A percentile compares a stretch with the other conserved stretches of the same genome.
These are phyloP conservation scores for Saraca asoca DNA, from an alignment of 331 rosid genomes.

Conservation along the genomic window DNA sequence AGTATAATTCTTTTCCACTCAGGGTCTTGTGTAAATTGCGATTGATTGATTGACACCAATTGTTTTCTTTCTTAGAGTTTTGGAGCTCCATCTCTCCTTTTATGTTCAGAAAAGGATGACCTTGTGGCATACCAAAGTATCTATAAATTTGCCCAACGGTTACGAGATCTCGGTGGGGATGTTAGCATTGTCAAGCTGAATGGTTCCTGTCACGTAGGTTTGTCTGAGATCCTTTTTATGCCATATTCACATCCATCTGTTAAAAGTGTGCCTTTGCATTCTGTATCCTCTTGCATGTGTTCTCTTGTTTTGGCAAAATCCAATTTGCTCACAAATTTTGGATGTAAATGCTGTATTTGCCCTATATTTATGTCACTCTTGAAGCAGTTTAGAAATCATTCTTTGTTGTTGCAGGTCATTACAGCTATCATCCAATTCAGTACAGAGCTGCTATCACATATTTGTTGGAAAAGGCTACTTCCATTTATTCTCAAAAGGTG, in stretches of 20 bases:
- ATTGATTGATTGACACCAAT: constrained; percentile 13
- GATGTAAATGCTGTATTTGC: not conserved
- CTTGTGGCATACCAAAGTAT: constrained; percentile 61
- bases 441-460: constrained; percentile 68
- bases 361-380: constrained; percentile 10
- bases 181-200: constrained; percentile 71
- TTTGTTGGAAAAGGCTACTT: constrained; percentile 68
- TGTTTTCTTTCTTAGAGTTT: constrained; percentile 49
- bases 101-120: constrained; percentile 79
- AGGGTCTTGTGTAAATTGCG: constrained; percentile 9
- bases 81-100: constrained; percentile 86
- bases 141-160: constrained; percentile 57
- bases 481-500: constrained; percentile 54
- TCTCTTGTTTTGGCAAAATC: not conserved
- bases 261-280: not conserved
- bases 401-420: constrained; percentile 62
- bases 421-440: constrained; percentile 67
- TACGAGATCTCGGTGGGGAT: constrained; percentile 73
- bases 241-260: constrained; percentile 3
- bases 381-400: constrained; percentile 9
- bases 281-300: too few relatives aligned
- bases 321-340: not conserved
- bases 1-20: constrained; percentile 42
- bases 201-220: constrained; percentile 80
- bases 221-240: constrained; percentile 38